These are phyloP conservation scores for Zygosaccharomyces rouxii DNA, from an alignment of 805 yeast genomes.

Conservation along the genomic window DNA sequence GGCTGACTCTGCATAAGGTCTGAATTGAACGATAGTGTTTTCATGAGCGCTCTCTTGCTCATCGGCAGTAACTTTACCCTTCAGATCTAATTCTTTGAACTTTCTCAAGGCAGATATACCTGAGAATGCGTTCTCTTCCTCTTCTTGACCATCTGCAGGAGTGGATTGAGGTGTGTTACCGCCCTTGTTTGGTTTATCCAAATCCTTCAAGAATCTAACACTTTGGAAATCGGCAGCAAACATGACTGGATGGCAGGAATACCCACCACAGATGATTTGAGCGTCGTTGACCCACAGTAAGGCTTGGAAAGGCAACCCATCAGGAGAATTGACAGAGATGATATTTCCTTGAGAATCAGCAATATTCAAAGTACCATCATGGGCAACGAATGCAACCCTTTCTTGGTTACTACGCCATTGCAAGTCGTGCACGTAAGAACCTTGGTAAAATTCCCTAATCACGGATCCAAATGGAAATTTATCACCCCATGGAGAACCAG, in stretches of 20 bases:
- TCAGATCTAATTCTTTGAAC: slow-evolving; percentile 93
- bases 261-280: slow-evolving; percentile 82
- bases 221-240: slow-evolving; percentile 72
- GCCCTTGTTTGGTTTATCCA: slow-evolving; percentile 44
- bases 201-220: slow-evolving; percentile 50
- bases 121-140: slow-evolving; percentile 43
- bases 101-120: slow-evolving; percentile 82
- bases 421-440: slow-evolving; percentile 91
- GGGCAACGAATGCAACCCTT: slow-evolving; percentile 74
- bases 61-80: slow-evolving; percentile 62
- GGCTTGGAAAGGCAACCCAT: slow-evolving; percentile 72
- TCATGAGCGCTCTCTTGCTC: slow-evolving; percentile 74
- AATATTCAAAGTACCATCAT: slow-evolving; percentile 78
- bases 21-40: slow-evolving; percentile 73
- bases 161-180: slow-evolving; percentile 6
- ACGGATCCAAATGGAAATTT: slow-evolving; percentile 91
- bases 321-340: slow-evolving; percentile 27
- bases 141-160: slow-evolving; percentile 45
- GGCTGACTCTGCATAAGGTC: slow-evolving; percentile 44
- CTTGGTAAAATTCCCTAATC: slow-evolving; percentile 43
- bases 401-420: slow-evolving; percentile 78
- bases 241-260: slow-evolving; percentile 84
- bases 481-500: slow-evolving; percentile 84
- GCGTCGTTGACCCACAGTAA: slow-evolving; percentile 63
- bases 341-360: slow-evolving; percentile 50